These are phyloP conservation scores for Leccinellum luteum DNA, from an alignment of 768 basidiomycete genomes.

Conservation along the genomic window DNA sequence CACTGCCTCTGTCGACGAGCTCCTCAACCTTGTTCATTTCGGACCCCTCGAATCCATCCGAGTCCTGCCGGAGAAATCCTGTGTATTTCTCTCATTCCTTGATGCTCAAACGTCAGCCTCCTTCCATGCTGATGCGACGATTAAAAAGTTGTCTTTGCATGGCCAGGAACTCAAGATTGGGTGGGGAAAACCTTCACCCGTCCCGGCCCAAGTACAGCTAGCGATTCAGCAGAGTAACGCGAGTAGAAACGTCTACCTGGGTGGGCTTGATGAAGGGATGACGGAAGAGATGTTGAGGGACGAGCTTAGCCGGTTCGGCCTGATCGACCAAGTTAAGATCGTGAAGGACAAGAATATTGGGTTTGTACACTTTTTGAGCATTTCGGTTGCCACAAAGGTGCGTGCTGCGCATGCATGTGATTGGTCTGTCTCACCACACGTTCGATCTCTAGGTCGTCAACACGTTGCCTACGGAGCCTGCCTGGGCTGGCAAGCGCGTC, in stretches of 20 bases:
- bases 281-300: conserved; percentile 93
- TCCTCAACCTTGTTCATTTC: conserved; percentile 96
- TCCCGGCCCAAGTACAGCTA: conserved; percentile 80
- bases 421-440: conserved; percentile 1
- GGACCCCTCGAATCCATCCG: conserved; percentile 94
- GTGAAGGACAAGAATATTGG: conserved; percentile 99
- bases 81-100: conserved; percentile 97
- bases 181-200: conserved; percentile 93
- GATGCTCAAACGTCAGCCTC: conserved; percentile 91
- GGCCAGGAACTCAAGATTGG: conserved; percentile 98
- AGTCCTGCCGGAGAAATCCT: conserved; percentile 93
- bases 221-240: conserved; percentile 93
- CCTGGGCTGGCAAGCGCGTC: conserved; percentile 94
- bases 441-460: conserved; percentile 73
- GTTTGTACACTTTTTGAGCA: conserved; percentile 97
- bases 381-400: conserved; percentile 93
- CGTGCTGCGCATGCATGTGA: conserved; percentile 17
- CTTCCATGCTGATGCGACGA: conserved; percentile 94
- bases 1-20: conserved; percentile 95
- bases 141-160: conserved; percentile 91
- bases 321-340: conserved; percentile 99
- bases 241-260: conserved; percentile 94
- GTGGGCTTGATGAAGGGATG: conserved; percentile 84
- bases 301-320: conserved; percentile 87
- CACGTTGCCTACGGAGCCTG: conserved; percentile 85